Percentiles rank a stretch among this genome's conserved stretches.
Evolutionary conservation across 768 basidiomycete genomes (phyloP).

Genomic region (Suillus decipiens): DNA sequence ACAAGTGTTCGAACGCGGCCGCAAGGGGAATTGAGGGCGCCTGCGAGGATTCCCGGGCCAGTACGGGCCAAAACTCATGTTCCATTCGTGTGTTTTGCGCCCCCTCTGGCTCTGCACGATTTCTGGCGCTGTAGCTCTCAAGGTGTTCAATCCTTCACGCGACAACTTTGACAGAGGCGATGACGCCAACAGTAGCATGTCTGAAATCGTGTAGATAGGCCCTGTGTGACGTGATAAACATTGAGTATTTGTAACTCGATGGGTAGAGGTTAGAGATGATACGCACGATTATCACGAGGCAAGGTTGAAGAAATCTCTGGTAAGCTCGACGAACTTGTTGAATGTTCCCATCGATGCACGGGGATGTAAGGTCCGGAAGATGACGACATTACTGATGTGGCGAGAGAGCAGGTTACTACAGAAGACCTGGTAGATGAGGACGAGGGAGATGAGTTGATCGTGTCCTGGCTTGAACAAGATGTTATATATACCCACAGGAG

Average conservation of each 20-base stretch:
- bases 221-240: not conserved
- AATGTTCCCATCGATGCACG: slow-evolving; percentile 37
- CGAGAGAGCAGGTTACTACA: slow-evolving; percentile 11
- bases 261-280: not conserved
- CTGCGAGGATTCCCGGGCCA: slow-evolving; percentile 6
- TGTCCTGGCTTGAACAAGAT: not conserved
- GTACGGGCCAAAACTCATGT: slow-evolving; percentile 13
- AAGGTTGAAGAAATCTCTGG: slow-evolving; percentile 17
- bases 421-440: slow-evolving; percentile 10
- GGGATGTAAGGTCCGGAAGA: slow-evolving; percentile 39
- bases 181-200: slow-evolving; percentile 25
- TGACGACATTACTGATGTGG: slow-evolving; percentile 29
- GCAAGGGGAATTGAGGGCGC: not conserved
- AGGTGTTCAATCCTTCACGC: slow-evolving; percentile 1
- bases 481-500: slow-evolving; percentile 6
- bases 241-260: not conserved
- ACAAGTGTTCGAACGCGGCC: not conserved
- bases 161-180: slow-evolving; percentile 25
- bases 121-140: slow-evolving; percentile 28
- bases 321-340: slow-evolving; percentile 16
- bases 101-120: slow-evolving; percentile 26
- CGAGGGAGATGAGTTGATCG: not conserved
- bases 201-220: slow-evolving; percentile 27
- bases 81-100: slow-evolving; percentile 30
- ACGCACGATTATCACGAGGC: slow-evolving; percentile 11